Base-by-base conservation (phyloP, 768 basidiomycete species). In the Trametes sanguinea region DNA sequence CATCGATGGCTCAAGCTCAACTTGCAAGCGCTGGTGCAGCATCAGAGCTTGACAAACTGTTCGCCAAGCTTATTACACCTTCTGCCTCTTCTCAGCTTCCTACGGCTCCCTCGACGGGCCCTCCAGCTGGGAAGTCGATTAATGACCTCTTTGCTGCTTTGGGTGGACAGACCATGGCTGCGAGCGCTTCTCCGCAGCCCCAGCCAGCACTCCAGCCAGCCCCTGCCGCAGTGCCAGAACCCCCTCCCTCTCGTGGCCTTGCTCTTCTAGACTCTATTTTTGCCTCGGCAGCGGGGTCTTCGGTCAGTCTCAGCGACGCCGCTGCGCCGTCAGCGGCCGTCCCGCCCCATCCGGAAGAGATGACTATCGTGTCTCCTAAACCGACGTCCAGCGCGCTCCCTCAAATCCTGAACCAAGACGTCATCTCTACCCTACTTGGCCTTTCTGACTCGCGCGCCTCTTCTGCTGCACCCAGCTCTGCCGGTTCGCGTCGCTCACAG, bases 321-420 rank as follows among this genome's bases (percentile, higher is more conserved):
- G 68, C 63, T 53, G 61, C 64, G 32, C 53, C 66, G 6, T 67
- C 63, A 22, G 60, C 64, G n/a, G 55, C 66, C 11, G 63, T 22
- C 22, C 22, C 70, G 1, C 30, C 69, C 1, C 66, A 65, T 3
- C 63, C 67, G 1, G 71, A 72, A 33, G 64, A 68, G n/a, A 72
- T 73, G 52, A 72, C 77, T 6, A 84, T 86, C 39, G 76, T 82
- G 55, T 83, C 84, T n/a, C 85, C 84, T 6, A 79, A 83, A 57
- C 84, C 85, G 1, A 82, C 83, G 2, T 77, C 77, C 1, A 78
- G 77, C 3, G 68, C 81, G 10, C 76, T 78, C 6, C 88, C 88
- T 0, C 88, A 90, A 69, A 80, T 90, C 17, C 81, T 92, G 47
- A 86, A 84, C 54, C 85, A 88, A 69, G 84, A 89, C 57, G 89